phyloP scores from a whole-genome alignment of 2,329 filamentous ascomycete species.

The Pestalotiopsis sp. region DNA sequence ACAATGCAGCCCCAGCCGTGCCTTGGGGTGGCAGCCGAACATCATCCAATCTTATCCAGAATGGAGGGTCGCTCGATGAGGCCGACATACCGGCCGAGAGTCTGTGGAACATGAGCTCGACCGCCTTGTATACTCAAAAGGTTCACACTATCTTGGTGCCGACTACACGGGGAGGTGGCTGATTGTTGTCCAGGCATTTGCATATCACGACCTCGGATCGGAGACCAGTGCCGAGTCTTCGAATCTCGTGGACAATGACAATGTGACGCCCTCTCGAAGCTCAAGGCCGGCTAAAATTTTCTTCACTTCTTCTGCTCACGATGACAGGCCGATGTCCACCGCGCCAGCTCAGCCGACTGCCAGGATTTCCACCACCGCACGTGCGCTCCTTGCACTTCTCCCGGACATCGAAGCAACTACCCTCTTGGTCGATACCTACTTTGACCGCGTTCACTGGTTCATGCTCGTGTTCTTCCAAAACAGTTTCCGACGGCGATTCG shows the following conservation, averaged over 20 bases:
- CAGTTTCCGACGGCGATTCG: slow-evolving; percentile 26
- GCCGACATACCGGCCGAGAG: background rate
- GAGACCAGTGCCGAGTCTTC: background rate
- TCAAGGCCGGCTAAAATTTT: background rate
- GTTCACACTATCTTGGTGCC: background rate
- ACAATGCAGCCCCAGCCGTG: background rate
- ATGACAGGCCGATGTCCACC: too few species aligned
- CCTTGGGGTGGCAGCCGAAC: background rate
- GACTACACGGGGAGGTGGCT: background rate
- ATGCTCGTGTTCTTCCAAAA: slow-evolving; percentile 38
- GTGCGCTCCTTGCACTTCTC: slow-evolving; percentile 16
- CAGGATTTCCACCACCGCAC: background rate
- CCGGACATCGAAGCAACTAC: slow-evolving; percentile 24
- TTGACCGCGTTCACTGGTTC: slow-evolving; percentile 42
- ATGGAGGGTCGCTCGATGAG: background rate
- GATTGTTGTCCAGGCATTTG: background rate
- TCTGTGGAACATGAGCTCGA: background rate
- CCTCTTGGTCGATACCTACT: slow-evolving; percentile 36
- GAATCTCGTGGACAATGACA: background rate
- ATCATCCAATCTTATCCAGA: background rate
- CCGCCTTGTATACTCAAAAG: background rate
- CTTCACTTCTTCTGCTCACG: background rate
- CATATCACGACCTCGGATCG: background rate
- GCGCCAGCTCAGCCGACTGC: background rate
- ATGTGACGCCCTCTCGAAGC: background rate